Evolutionary conservation across 768 basidiomycete species (phyloP).

Genomic region (Mycena polygramma): DNA sequence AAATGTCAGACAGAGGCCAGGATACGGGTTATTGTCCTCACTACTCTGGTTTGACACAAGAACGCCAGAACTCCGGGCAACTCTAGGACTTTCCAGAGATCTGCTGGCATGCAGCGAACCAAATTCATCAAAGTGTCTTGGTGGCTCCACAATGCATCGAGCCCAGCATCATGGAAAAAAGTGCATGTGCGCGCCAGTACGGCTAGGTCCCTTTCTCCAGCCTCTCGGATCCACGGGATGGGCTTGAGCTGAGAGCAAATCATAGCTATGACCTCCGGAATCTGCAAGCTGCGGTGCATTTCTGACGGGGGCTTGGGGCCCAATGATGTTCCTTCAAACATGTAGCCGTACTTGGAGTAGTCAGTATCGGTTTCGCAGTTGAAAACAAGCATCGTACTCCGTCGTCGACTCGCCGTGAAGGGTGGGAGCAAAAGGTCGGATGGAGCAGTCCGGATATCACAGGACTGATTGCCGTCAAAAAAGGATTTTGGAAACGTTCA

Average conservation of each 20-base stretch:
- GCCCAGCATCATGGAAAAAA: neutral
- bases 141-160: neutral
- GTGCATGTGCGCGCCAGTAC: neutral
- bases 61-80: too few species aligned
- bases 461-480: too few species aligned
- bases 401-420: too few species aligned
- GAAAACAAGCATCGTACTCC: too few species aligned
- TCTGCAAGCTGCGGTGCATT: constrained; percentile 9
- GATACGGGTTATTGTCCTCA: neutral
- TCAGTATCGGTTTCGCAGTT: too few species aligned
- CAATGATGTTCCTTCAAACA: too few species aligned
- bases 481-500: too few species aligned
- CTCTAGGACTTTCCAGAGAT: neutral
- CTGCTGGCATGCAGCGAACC: neutral
- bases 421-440: too few species aligned
- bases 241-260: neutral
- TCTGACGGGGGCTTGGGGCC: too few species aligned
- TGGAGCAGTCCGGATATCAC: too few species aligned
- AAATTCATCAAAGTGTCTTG: constrained; percentile 4
- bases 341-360: too few species aligned
- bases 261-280: neutral
- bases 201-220: neutral
- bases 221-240: neutral
- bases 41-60: too few species aligned
- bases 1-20: neutral